Percentiles rank a stretch among this genome's conserved stretches.
Evolutionary conservation across 164 flowering plant genomes (phyloP).

Genomic region (Paratinospora sagittata): DNA sequence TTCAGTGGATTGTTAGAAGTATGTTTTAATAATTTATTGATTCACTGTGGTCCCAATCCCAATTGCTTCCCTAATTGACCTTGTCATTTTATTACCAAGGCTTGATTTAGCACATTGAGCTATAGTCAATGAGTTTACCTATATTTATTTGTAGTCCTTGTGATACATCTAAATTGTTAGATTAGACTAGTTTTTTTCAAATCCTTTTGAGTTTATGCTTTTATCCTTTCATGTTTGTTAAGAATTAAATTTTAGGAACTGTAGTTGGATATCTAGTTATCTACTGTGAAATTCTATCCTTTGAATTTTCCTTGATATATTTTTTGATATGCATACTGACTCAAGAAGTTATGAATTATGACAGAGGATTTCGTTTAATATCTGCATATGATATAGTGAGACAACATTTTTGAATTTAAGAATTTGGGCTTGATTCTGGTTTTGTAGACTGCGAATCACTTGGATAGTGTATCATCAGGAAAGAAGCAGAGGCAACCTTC

Average conservation of each 20-base stretch:
- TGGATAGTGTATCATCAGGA: constrained; percentile 3
- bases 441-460: constrained; percentile 11
- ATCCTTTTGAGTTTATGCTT: too few species aligned
- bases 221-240: too few species aligned
- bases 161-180: too few species aligned
- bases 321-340: background rate
- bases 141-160: too few species aligned
- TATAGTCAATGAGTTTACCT: background rate
- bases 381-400: background rate
- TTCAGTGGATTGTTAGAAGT: background rate
- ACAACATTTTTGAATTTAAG: background rate
- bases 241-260: background rate
- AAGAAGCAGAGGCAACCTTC: background rate
- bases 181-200: background rate
- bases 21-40: background rate
- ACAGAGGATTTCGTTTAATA: background rate
- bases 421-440: constrained; percentile 2
- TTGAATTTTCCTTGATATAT: background rate
- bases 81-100: too few species aligned
- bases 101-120: too few species aligned
- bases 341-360: background rate
- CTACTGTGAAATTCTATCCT: too few species aligned
- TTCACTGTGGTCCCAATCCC: background rate
- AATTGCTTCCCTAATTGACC: too few species aligned
- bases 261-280: too few species aligned